phyloP scores from a whole-genome alignment of 2,329 filamentous ascomycete species.

The Calonectria pauciramosa region DNA sequence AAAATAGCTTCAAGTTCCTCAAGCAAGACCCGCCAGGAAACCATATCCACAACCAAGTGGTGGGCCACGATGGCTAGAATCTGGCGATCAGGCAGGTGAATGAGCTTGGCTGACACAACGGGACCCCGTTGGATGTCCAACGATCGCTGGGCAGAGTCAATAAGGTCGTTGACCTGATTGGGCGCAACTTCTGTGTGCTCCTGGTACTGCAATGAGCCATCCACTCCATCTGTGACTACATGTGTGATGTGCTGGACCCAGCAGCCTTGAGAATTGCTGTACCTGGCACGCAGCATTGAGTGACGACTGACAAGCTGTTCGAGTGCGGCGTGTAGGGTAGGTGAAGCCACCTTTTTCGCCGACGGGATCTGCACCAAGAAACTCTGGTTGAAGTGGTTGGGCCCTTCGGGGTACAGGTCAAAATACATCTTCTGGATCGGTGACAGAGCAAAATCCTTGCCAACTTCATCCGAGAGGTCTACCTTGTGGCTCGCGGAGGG shows the following conservation, averaged over 20 bases:
- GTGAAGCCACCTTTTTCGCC: conserved; percentile 25
- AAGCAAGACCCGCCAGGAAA: conserved; percentile 59
- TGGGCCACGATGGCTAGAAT: conserved; percentile 49
- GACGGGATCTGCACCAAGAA: conserved; percentile 52
- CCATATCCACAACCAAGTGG: conserved; percentile 57
- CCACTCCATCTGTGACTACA: not conserved
- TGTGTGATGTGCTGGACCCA: not conserved
- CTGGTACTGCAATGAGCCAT: not conserved
- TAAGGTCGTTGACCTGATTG: not conserved
- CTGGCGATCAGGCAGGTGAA: conserved; percentile 32
- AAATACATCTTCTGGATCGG: conserved; percentile 61
- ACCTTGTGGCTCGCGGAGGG: not conserved
- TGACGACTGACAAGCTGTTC: conserved; percentile 45
- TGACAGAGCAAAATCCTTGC: conserved; percentile 53
- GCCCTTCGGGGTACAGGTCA: conserved; percentile 38
- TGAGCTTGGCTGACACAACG: not conserved
- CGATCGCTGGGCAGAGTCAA: conserved; percentile 10
- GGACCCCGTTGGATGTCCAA: conserved; percentile 13
- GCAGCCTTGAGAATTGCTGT: conserved; percentile 16
- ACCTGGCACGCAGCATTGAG: conserved; percentile 52
- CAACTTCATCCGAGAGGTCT: not conserved
- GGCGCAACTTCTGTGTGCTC: conserved; percentile 42
- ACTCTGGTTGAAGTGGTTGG: conserved; percentile 60
- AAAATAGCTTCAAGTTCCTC: conserved; percentile 54
- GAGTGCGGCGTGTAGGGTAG: conserved; percentile 35